phyloP scores from a whole-genome alignment of 805 yeast species.

The Starmerella geochares region DNA sequence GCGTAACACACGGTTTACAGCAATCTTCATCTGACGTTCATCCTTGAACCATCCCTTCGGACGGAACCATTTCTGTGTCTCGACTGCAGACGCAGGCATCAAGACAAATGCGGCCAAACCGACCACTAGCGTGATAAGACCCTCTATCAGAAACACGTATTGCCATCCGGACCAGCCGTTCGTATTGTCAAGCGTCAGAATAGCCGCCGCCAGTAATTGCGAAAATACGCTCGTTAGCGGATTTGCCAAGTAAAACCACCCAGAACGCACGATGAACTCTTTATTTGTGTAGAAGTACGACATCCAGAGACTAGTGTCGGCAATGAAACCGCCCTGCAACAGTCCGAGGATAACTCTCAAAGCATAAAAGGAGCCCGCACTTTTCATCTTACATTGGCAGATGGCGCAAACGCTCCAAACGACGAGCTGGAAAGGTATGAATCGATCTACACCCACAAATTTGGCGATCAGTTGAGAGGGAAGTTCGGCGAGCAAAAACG shows the following conservation, averaged over 20 bases:
- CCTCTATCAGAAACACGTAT: constrained; percentile 43
- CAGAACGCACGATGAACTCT: constrained; percentile 48
- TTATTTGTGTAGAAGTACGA: constrained; percentile 37
- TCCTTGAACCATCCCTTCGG: constrained; percentile 41
- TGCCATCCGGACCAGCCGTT: constrained; percentile 39
- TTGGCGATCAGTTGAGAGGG: constrained; percentile 59
- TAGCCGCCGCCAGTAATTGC: constrained; percentile 37
- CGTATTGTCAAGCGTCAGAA: constrained; percentile 38
- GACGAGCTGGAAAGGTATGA: constrained; percentile 51
- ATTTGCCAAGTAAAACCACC: constrained; percentile 40
- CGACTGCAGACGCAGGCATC: constrained; percentile 45
- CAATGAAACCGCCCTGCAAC: constrained; percentile 44
- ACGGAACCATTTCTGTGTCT: constrained; percentile 39
- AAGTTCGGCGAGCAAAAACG: constrained; percentile 52
- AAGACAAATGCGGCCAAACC: constrained; percentile 38
- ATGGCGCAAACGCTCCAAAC: constrained; percentile 50
- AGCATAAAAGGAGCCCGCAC: constrained; percentile 38
- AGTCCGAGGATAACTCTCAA: constrained; percentile 47
- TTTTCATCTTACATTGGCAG: constrained; percentile 40
- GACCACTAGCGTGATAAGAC: constrained; percentile 41
- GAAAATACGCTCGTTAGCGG: constrained; percentile 35
- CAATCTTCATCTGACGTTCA: constrained; percentile 44
- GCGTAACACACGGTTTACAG: constrained; percentile 47
- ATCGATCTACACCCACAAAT: constrained; percentile 50
- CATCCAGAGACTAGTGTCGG: constrained; percentile 35